These are phyloP conservation scores for Xanthoconium purpureum DNA, from an alignment of 768 basidiomycete species.

Conservation along the genomic window DNA sequence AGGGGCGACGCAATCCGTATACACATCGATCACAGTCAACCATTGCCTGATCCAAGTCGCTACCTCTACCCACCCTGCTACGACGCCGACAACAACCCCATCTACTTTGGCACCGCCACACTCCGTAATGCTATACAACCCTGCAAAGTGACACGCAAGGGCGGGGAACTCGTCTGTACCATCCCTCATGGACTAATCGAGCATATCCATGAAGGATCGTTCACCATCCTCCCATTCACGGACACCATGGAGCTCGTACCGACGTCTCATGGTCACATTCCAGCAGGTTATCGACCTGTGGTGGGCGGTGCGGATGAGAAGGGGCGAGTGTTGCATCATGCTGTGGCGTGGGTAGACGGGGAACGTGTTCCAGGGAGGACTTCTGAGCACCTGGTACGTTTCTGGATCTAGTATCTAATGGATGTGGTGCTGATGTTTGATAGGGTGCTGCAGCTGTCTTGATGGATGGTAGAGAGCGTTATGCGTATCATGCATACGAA, in stretches of 20 bases:
- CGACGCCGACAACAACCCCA: background rate
- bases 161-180: background rate
- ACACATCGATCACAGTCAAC: background rate
- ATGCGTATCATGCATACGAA: background rate
- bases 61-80: constrained; percentile 8
- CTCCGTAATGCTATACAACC: background rate
- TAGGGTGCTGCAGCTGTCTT: background rate
- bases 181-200: background rate
- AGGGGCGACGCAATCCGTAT: background rate
- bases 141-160: constrained; percentile 6
- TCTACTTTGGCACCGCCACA: constrained; percentile 1
- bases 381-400: constrained; percentile 7
- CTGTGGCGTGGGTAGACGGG: background rate
- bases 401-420: background rate
- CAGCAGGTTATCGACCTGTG: background rate
- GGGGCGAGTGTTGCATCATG: background rate
- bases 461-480: background rate
- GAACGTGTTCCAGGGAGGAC: background rate
- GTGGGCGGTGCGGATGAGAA: constrained; percentile 1
- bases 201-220: background rate
- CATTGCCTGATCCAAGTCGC: background rate
- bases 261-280: background rate
- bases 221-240: constrained; percentile 8
- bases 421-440: background rate
- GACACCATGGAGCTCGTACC: constrained; percentile 2